A percentile compares a stretch with the other conserved stretches of the same genome.
phyloP scores from a whole-genome alignment of 2,329 filamentous ascomycete species.

The Myriosclerotinia curreyana region DNA sequence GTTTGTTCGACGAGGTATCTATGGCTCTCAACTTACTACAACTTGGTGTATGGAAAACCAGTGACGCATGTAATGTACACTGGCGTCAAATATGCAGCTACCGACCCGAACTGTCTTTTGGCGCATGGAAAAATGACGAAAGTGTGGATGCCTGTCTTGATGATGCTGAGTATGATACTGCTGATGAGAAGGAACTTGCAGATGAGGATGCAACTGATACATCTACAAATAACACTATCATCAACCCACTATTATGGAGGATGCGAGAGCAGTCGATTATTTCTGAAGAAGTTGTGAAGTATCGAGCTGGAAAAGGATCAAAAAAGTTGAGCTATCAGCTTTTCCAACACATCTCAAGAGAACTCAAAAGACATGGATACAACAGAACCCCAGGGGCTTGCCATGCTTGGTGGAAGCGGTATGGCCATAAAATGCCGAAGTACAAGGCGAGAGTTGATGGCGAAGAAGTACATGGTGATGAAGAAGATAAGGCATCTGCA shows the following conservation, averaged over 20 bases:
- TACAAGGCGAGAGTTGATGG: background rate
- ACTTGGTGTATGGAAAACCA: background rate
- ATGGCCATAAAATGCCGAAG: background rate
- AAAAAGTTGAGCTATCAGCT: background rate
- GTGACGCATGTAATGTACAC: background rate
- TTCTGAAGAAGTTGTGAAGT: background rate
- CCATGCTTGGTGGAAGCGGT: background rate
- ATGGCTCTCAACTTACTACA: background rate
- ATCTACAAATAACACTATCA: background rate
- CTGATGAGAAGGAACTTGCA: background rate
- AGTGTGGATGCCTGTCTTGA: background rate
- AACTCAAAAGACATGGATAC: background rate
- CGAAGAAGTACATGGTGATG: background rate
- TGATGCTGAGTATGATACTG: too few relatives aligned
- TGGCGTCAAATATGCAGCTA: background rate
- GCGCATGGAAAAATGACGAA: background rate
- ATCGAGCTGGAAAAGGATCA: background rate
- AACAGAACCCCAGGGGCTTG: background rate
- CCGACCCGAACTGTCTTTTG: background rate
- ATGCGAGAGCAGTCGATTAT: background rate
- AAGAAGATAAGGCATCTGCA: background rate
- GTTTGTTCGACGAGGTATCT: background rate
- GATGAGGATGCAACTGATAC: accelerated
- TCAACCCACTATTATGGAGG: background rate
- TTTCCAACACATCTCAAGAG: background rate